Conservation (phyloP, 192 early-diverging fungal genomes). For the Coemansia sp. region DNA sequence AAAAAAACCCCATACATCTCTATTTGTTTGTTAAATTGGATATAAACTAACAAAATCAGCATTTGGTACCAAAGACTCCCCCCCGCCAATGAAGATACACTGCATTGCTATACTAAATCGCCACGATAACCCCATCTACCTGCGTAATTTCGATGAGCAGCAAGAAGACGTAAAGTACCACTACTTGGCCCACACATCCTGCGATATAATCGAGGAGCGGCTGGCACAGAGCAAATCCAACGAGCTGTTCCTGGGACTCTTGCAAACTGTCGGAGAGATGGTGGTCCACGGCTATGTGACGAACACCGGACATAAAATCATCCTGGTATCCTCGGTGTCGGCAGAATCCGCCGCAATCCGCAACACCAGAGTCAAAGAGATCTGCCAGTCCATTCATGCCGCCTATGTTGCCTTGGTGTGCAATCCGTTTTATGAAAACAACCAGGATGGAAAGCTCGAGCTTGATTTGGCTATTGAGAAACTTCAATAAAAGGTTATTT, state of each 20-base stretch:
- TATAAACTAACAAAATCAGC: not conserved
- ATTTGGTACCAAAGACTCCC: not conserved
- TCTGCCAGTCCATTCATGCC: conserved; percentile 80
- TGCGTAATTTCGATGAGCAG: conserved; percentile 70
- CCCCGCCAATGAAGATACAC: conserved; percentile 25
- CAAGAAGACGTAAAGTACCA: conserved; percentile 84
- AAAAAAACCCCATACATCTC: not conserved
- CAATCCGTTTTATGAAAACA: conserved; percentile 83
- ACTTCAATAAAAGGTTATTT: not conserved
- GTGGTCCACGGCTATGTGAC: conserved; percentile 88
- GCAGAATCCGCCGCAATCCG: conserved; percentile 84
- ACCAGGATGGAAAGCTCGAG: conserved; percentile 26
- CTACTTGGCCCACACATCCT: conserved; percentile 87
- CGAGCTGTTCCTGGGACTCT: conserved; percentile 83
- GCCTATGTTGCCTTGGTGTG: conserved; percentile 76
- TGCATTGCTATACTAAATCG: conserved; percentile 37
- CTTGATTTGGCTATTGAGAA: conserved; percentile 9
- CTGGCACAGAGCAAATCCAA: conserved; percentile 49
- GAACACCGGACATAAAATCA: conserved; percentile 79
- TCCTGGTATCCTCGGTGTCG: conserved; percentile 64
- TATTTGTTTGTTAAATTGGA: not conserved
- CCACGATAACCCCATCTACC: conserved; percentile 84
- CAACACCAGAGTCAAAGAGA: conserved; percentile 59
- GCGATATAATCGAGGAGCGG: conserved; percentile 77
- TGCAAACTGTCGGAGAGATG: conserved; percentile 87